These are phyloP conservation scores for Neckera pumila DNA, from an alignment of 225 moss, liverwort and hornwort species.

Conservation along the genomic window DNA sequence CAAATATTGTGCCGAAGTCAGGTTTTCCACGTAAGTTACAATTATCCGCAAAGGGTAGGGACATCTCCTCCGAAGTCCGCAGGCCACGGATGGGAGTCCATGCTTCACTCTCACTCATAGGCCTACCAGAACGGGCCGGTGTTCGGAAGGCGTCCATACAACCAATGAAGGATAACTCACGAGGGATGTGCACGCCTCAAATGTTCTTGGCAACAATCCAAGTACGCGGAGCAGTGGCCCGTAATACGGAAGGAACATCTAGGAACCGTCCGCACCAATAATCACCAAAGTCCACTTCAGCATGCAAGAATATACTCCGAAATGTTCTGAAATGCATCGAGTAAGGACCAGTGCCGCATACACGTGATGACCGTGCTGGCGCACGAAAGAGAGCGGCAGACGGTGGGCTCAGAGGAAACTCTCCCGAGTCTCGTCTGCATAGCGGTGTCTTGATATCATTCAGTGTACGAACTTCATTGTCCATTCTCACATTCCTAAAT, in stretches of 20 bases:
- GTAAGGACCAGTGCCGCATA: no score
- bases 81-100: not conserved
- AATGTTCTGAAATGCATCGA: not conserved
- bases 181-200: not conserved
- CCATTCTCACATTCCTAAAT: not conserved
- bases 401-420: no score
- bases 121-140: no score
- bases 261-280: not conserved
- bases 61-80: not conserved
- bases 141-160: not conserved
- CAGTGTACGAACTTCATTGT: not conserved
- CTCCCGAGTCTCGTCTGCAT: not conserved
- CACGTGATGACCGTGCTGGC: not conserved
- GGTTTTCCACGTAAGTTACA: no score
- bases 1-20: accelerated
- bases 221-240: not conserved
- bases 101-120: not conserved
- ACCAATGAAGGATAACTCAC: not conserved
- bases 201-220: accelerated
- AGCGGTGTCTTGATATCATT: not conserved
- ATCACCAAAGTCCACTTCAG: not conserved
- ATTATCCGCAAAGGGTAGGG: no score
- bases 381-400: not conserved
- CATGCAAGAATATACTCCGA: not conserved
- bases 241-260: not conserved